Percentiles rank a stretch among this genome's conserved stretches.
These are phyloP conservation scores for Mycena haematopus DNA, from an alignment of 768 basidiomycete genomes.

Conservation along the genomic window DNA sequence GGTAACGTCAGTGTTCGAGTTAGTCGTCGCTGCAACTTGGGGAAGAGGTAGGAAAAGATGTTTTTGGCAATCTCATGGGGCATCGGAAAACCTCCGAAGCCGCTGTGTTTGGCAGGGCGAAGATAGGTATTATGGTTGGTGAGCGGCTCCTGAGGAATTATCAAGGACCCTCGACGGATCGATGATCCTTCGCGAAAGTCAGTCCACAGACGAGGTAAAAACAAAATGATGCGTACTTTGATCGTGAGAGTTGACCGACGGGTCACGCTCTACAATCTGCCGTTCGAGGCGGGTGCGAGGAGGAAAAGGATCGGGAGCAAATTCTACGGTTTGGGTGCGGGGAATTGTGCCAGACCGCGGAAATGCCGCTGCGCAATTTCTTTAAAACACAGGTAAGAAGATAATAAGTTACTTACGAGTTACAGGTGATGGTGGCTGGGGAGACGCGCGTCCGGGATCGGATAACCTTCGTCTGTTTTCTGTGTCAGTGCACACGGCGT, in stretches of 20 bases:
- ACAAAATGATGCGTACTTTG: constrained; percentile 22
- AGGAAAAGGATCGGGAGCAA: constrained; percentile 46
- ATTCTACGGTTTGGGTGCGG: constrained; percentile 55
- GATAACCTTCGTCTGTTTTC: constrained; percentile 42
- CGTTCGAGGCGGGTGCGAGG: constrained; percentile 32
- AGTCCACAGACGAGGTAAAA: background rate
- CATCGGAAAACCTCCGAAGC: constrained; percentile 80
- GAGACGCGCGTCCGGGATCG: constrained; percentile 43
- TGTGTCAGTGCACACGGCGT: background rate
- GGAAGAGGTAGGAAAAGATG: constrained; percentile 66
- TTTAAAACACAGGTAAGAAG: background rate
- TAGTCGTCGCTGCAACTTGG: constrained; percentile 61
- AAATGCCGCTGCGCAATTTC: constrained; percentile 36
- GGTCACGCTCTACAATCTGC: constrained; percentile 26
- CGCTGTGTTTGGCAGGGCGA: constrained; percentile 47
- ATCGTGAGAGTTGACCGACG: constrained; percentile 26
- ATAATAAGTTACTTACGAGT: constrained; percentile 36
- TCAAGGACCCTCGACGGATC: constrained; percentile 23
- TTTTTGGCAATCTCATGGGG: constrained; percentile 59
- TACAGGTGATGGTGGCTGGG: constrained; percentile 41
- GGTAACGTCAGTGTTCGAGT: constrained; percentile 80
- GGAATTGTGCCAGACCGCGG: constrained; percentile 47
- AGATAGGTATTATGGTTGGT: constrained; percentile 26
- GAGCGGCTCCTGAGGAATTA: constrained; percentile 32
- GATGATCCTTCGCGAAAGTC: constrained; percentile 30